These are phyloP conservation scores for Fomitopsis pinicola DNA, from an alignment of 1,284 basidiomycete genomes.

Conservation along the genomic window DNA sequence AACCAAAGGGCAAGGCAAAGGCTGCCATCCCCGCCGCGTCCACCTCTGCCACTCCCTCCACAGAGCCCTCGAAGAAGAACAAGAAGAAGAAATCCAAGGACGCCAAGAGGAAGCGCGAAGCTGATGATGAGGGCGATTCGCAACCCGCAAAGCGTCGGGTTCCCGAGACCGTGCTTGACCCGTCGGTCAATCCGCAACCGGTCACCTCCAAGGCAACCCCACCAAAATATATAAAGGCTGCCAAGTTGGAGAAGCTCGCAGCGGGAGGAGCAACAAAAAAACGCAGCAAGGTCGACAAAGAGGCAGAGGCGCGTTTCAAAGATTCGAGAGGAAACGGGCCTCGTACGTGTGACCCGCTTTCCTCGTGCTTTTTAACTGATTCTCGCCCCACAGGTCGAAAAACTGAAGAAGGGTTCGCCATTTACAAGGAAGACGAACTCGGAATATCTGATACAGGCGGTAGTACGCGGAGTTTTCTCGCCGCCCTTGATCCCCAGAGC, in stretches of 20 bases:
- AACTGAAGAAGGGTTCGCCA: conserved; percentile 81
- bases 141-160: conserved; percentile 35
- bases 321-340: conserved; percentile 74
- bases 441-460: conserved; percentile 72
- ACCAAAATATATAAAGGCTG: conserved; percentile 20
- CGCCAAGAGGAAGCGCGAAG: conserved; percentile 30
- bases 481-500: conserved; percentile 8
- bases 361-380: conserved; percentile 7
- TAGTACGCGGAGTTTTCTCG: conserved; percentile 44
- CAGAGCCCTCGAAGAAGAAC: conserved; percentile 28
- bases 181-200: conserved; percentile 33
- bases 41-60: conserved; percentile 20
- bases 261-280: conserved; percentile 18
- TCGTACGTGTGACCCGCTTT: conserved; percentile 46
- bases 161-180: conserved; percentile 60
- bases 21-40: conserved; percentile 19
- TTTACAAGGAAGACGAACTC: conserved; percentile 87
- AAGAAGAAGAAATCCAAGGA: conserved; percentile 40
- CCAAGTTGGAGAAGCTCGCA: conserved; percentile 15
- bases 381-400: conserved; percentile 52
- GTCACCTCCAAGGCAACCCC: conserved; percentile 28
- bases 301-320: conserved; percentile 56
- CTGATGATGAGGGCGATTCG: conserved; percentile 15
- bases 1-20: conserved; percentile 37
- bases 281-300: conserved; percentile 19